Percentiles rank a stretch among this genome's conserved stretches.
Conservation (phyloP, 805 yeast genomes). For the Pichia heedii region DNA sequence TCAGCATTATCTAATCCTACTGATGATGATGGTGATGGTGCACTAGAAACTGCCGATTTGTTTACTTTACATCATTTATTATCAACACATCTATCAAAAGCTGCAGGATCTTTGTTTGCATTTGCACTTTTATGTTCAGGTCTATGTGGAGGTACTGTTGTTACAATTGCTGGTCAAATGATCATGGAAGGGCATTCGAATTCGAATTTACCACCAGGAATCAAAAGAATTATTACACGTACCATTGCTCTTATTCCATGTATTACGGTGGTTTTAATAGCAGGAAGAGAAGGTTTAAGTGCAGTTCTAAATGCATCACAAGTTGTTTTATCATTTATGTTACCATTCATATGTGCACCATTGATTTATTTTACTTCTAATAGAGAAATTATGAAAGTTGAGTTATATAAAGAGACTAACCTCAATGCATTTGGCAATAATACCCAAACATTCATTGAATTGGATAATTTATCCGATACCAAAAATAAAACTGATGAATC, state of each 20-base stretch:
- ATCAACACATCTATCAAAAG: slow-evolving; percentile 60
- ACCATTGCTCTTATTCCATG: slow-evolving; percentile 83
- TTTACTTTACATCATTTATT: slow-evolving; percentile 71
- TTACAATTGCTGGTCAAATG: slow-evolving; percentile 90
- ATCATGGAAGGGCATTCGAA: slow-evolving; percentile 82
- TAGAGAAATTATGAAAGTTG: slow-evolving; percentile 32
- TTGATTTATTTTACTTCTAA: slow-evolving; percentile 72
- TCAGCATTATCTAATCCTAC: slow-evolving; percentile 51
- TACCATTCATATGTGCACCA: slow-evolving; percentile 87
- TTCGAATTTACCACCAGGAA: slow-evolving; percentile 77
- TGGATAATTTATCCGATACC: not conserved
- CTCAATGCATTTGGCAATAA: not conserved
- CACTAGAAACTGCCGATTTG: slow-evolving; percentile 70
- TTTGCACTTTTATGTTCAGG: slow-evolving; percentile 83
- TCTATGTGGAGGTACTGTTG: slow-evolving; percentile 92
- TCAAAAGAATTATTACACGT: slow-evolving; percentile 71
- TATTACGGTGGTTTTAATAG: slow-evolving; percentile 55
- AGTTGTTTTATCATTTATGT: slow-evolving; percentile 68
- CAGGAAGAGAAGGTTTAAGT: slow-evolving; percentile 78
- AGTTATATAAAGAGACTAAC: slow-evolving; percentile 3
- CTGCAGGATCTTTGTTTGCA: slow-evolving; percentile 87
- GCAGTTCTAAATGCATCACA: slow-evolving; percentile 71
- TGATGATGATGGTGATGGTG: slow-evolving; percentile 41
- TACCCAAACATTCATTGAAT: not conserved
- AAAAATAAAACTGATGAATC: no score